Conservation (phyloP, 306 rosid species). For the Sesbania bispinosa region DNA sequence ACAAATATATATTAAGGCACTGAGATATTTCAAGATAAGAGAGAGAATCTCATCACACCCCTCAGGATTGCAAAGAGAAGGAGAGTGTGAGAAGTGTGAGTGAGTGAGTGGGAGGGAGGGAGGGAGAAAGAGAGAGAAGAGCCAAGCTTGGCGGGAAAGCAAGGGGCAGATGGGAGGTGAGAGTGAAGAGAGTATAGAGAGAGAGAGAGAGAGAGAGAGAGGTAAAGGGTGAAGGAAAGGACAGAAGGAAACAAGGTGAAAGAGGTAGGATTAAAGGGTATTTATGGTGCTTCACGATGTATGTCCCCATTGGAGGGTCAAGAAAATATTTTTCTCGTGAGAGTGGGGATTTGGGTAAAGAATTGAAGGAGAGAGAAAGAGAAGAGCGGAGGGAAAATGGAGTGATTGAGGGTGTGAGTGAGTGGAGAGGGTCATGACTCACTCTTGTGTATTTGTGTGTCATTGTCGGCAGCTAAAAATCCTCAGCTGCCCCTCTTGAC, state of each 20-base stretch:
- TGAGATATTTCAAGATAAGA: too few relatives aligned
- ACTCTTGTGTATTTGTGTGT: slow-evolving; percentile 1
- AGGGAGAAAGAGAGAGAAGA: background rate
- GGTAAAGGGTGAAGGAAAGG: background rate
- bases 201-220: background rate
- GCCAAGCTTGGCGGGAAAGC: slow-evolving; percentile 37
- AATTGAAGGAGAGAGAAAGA: background rate
- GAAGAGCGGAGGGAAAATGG: background rate
- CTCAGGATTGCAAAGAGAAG: too few relatives aligned
- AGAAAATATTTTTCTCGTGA: slow-evolving; percentile 30
- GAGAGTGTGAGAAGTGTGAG: background rate
- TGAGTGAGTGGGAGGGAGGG: background rate
- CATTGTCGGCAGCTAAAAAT: slow-evolving; percentile 25
- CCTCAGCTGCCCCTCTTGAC: slow-evolving; percentile 20
- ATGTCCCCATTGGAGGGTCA: slow-evolving; percentile 1
- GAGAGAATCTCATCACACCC: too few relatives aligned
- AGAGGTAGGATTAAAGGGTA: background rate
- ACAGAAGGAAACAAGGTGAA: background rate
- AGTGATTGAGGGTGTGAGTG: background rate
- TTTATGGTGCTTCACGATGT: slow-evolving; percentile 25
- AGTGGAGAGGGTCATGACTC: background rate
- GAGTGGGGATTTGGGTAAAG: background rate
- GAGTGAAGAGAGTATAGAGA: too few relatives aligned
- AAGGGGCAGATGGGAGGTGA: background rate
- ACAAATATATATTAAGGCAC: background rate